Evolutionary conservation across 1,139 yeast genomes (phyloP), one percentile per base, ranked within the genome.

Genomic region (Lodderomyces oxycetoniae): DNA sequence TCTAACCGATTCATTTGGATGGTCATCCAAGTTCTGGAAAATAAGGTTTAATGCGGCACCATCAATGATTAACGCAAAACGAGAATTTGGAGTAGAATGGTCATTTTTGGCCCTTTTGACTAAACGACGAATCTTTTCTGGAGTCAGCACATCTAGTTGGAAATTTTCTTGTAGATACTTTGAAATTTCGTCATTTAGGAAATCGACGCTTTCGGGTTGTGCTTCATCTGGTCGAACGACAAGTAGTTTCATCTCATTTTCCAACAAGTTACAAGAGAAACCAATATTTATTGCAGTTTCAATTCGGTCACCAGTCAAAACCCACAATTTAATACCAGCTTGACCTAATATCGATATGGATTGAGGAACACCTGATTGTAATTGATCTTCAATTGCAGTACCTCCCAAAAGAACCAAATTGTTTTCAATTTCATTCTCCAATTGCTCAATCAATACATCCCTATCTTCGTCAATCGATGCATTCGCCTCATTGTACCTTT

Each of bases 251-350:
- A 91, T 91, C 26, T 79, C 85, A 47, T 77, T 86, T 43, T 84
- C 87, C 43, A 91, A 69, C 44, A 91, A 66, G 50, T 91, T 91
- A 69, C 97, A 91, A 9, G 96, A 87, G 55, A 87, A 91, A 4
- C 98, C 98, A 65, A 91, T 91, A 53, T 91, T 91, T 53, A 91
- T 91, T 7, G 98, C 98, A 21, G 98, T 91, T 61, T 91, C 98
- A 32, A 91, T 93, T 61, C 89, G 85, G 60, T 91, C 98, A 59
- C 98, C 98, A 12, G 98, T 91, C 38, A 91, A 70, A 26, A 91
- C 97, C 98, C 98, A 91, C 36, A 91, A 67, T 58, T 91, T 91
- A 46, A 91, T 84, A 50, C 98, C 98, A 6, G 96, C 97, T 46
- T 80, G 75, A 9, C 83, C 86, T 38, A 91, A 71, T 31, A 84